Evolutionary conservation across 176 grass and related monocot species (phyloP), one percentile per base, ranked within the genome.

Genomic region (Musa itinerans): DNA sequence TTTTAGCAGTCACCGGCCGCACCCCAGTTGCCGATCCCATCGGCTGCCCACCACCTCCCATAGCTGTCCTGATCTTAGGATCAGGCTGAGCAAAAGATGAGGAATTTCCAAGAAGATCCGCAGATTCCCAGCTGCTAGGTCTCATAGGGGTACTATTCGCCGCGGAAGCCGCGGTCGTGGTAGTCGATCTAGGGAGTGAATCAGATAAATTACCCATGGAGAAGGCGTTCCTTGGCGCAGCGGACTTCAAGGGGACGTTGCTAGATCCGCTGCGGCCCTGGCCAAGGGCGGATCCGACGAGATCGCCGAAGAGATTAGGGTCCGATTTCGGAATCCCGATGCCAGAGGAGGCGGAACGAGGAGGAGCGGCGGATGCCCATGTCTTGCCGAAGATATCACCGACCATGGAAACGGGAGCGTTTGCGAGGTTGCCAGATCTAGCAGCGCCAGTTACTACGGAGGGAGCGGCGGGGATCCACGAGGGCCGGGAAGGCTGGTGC

Each of bases 321-420:
- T 86, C 93, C 20, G 83, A 81, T 79, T 89, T 85, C 8, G 86
- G 90, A 74, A 92, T 84, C 10, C 95, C 86, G 63, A 94, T 20
- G 27, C 87, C 68, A 69, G 77, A 81, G 23, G 91, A 67, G 7
- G 78, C 25, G 34, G 34, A 43, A 43, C 3, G 34, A 43, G 34
- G 34, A 34, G 34, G 4, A 2, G 61, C 11, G 0, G 86, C 75
- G 52, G 90, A 73, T 56, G 83, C 79, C 95, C 95, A 99, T 73
- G 80, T 94, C 87, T 83, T 83, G 63, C 95, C 95, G 73, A 89
- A 87, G 72, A 99, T 99, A 66, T 99, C 95, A 43, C 95, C 95
- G 61, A 92, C 95, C 95, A 99, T 94, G 83, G 95, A 89, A 65
- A 85, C 66, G 23, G 86, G 57, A 15, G 13, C 9, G 54, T 63